Percentiles rank a stretch among this genome's conserved stretches.
These are phyloP conservation scores for Scleroderma citrinum DNA, from an alignment of 768 basidiomycete species.

Conservation along the genomic window DNA sequence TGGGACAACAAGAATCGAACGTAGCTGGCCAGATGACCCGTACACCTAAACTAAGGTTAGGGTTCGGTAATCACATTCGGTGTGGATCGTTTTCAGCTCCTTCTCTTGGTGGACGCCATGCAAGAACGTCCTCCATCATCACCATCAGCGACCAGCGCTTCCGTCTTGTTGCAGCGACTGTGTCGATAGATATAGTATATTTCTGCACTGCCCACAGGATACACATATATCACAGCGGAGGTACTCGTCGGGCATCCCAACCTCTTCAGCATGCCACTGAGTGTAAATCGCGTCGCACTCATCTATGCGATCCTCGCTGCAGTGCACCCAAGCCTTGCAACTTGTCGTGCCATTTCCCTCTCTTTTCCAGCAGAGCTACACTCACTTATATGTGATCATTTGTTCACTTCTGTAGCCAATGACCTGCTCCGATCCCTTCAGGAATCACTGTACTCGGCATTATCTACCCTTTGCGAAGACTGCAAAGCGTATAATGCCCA, in stretches of 20 bases:
- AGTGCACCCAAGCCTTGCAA: slow-evolving; percentile 39
- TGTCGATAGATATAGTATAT: too few species aligned
- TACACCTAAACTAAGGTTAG: slow-evolving; percentile 30
- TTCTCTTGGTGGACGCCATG: too few species aligned
- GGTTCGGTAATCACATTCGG: slow-evolving; percentile 15
- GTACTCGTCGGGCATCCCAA: background rate
- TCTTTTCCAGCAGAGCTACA: slow-evolving; percentile 48
- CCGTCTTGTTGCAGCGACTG: too few species aligned
- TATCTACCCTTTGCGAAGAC: slow-evolving; percentile 38
- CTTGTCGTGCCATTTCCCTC: slow-evolving; percentile 20
- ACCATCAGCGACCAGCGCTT: too few species aligned
- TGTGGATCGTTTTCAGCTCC: too few species aligned
- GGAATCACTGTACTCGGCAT: slow-evolving; percentile 29
- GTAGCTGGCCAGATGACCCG: slow-evolving; percentile 37
- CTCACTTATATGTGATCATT: slow-evolving; percentile 42
- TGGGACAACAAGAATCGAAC: slow-evolving; percentile 34
- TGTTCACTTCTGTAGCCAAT: slow-evolving; percentile 38
- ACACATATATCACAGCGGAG: too few species aligned
- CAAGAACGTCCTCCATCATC: too few species aligned
- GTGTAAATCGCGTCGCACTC: slow-evolving; percentile 38
- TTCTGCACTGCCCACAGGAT: too few species aligned
- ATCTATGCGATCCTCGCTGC: slow-evolving; percentile 49
- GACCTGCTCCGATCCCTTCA: slow-evolving; percentile 39
- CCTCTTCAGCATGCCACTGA: slow-evolving; percentile 20
- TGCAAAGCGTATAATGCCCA: slow-evolving; percentile 48